Evolutionary conservation across 2,329 filamentous ascomycete species (phyloP).

Genomic region (Myriosclerotinia duriaeana): DNA sequence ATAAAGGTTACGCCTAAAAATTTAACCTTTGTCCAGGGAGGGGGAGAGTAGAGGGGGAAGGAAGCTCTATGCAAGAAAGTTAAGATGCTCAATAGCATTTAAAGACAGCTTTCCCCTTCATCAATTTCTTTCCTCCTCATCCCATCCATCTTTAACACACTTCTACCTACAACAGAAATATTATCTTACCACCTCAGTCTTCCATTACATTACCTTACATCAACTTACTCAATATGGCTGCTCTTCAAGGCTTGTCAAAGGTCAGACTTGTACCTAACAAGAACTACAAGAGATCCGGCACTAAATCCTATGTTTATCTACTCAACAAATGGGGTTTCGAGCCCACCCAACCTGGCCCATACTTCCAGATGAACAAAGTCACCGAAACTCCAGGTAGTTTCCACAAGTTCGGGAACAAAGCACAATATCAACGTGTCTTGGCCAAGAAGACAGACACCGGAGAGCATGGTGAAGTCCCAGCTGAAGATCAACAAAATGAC

Average conservation of each 20-base stretch:
- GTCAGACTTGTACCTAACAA: slow-evolving; percentile 56
- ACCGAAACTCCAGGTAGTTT: slow-evolving; percentile 45
- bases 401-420: slow-evolving; percentile 50
- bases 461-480: slow-evolving; percentile 52
- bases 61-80: not conserved
- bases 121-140: not conserved
- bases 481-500: slow-evolving; percentile 67
- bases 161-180: slow-evolving; percentile 7
- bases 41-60: not conserved
- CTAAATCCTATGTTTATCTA: slow-evolving; percentile 62
- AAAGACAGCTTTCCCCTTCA: not conserved
- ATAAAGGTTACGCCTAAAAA: too few species aligned
- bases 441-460: slow-evolving; percentile 44
- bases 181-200: slow-evolving; percentile 1
- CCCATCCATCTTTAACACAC: not conserved
- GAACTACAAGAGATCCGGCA: slow-evolving; percentile 58
- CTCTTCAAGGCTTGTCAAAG: slow-evolving; percentile 42
- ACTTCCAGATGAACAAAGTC: slow-evolving; percentile 51
- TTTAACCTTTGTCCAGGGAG: too few species aligned
- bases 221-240: slow-evolving; percentile 33
- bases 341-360: slow-evolving; percentile 63
- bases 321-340: slow-evolving; percentile 63
- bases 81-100: slow-evolving; percentile 12
- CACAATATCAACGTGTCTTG: slow-evolving; percentile 49
- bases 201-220: not conserved